These are phyloP conservation scores for Populus hybrid DNA, from an alignment of 441 rosid genomes.

Conservation along the genomic window DNA sequence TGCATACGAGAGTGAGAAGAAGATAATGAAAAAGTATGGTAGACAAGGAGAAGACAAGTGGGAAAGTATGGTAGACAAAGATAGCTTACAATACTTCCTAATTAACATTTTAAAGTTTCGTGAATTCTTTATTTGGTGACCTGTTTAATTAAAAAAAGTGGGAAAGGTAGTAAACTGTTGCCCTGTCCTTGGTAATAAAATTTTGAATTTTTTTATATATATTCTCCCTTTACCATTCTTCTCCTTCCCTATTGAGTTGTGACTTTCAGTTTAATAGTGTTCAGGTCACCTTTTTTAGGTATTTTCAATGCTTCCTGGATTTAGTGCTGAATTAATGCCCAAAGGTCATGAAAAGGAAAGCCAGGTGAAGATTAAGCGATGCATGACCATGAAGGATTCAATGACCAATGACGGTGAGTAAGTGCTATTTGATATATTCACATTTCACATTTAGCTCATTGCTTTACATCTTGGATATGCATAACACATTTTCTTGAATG, in stretches of 20 bases:
- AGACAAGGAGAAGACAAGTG: no score
- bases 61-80: no score
- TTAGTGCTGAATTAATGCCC: constrained; percentile 82
- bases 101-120: no score
- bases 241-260: neutral
- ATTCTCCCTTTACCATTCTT: neutral
- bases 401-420: constrained; percentile 84
- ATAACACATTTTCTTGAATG: constrained; percentile 43
- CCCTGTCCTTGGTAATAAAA: no score
- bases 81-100: no score
- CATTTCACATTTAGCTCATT: neutral
- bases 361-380: constrained; percentile 87
- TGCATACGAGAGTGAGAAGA: no score
- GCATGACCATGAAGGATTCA: constrained; percentile 99
- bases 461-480: constrained; percentile 50
- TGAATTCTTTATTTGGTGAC: no score
- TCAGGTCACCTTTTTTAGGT: constrained; percentile 40
- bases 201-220: neutral
- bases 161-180: no score
- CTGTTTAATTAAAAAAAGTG: no score
- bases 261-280: neutral
- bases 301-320: constrained; percentile 91
- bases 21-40: no score
- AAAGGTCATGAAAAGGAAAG: constrained; percentile 95
- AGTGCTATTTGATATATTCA: neutral